Base-by-base conservation (phyloP, 169 alveolate species). In the Plasmodium sp. region DNA sequence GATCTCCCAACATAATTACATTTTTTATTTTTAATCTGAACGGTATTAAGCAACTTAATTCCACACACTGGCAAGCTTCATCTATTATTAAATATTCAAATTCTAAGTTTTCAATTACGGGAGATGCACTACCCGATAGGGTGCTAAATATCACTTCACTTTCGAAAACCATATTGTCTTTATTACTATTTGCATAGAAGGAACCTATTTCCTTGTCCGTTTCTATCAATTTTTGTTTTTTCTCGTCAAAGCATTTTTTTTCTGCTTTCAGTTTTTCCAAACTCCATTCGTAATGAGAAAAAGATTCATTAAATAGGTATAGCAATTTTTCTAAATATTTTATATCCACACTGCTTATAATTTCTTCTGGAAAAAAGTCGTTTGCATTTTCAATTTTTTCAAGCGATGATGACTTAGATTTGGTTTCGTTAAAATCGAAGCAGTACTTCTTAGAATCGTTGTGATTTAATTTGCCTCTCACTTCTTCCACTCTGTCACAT, bases 1-100 rank as follows among this genome's bases (percentile, higher is more conserved):
- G 99, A 96, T 99, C 99, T 2, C 99, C 99, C 9, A 99, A 99
- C 95, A 99, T 98, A 75, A 99, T 98, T 88, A 98, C 97, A 72
- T 99, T 97, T 91, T 97, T 97, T 16, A 91, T 45, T 31, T 96
- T 96, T 80, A 96, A 80, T 58, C 96, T 79, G 51, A 96, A 90
- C 22, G 98, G 97, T 58, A 96, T 96, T 33, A 96, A 93, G 77
- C 93, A 86, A 36, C 93, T 86, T 92, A 97, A 82, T 80, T 97
- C 98, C 54, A 98, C 99, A 75, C 99, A 99, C 95, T 99, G 99
- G 56, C 99, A 97, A 12, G 99, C 99, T 96, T 99, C 99, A 93
- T 99, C 99, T 58, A 99, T 97, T 43, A 99, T 97, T 71, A 99
- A 98, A 34, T 99, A 98, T 95, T 99, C 99, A 94, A 98, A 98